Percentiles rank a stretch among this genome's conserved stretches.
Conservation (phyloP, 805 yeast species). For the Maudiozyma bulderi region DNA sequence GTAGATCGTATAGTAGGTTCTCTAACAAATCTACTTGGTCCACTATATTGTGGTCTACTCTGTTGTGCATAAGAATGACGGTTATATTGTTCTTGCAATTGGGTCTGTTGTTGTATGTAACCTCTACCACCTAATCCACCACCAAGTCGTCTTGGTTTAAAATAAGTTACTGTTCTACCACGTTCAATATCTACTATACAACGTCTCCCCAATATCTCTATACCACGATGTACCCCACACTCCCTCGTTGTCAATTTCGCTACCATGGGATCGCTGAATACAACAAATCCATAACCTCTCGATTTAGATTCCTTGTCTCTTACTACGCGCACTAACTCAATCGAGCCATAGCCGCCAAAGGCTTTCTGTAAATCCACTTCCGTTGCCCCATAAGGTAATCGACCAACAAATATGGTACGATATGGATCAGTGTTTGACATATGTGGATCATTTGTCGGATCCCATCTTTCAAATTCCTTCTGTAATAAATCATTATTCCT, state of each 20-base stretch:
- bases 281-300: conserved; percentile 78
- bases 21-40: conserved; percentile 1
- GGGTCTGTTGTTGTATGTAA: not conserved
- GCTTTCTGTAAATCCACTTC: conserved; percentile 60
- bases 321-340: conserved; percentile 54
- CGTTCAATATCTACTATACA: conserved; percentile 66
- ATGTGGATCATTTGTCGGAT: conserved; percentile 49
- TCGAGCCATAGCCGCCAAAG: conserved; percentile 58
- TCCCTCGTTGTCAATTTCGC: conserved; percentile 54
- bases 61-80: not conserved
- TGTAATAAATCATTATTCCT: conserved; percentile 28
- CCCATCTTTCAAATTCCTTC: conserved; percentile 35
- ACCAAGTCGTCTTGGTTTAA: conserved; percentile 71
- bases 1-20: not conserved
- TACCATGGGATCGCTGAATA: conserved; percentile 51
- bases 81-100: not conserved
- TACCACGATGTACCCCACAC: conserved; percentile 38
- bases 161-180: conserved; percentile 52
- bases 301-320: conserved; percentile 46
- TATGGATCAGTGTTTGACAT: conserved; percentile 59
- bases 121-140: conserved; percentile 91
- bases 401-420: conserved; percentile 65
- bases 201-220: conserved; percentile 41
- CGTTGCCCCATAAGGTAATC: conserved; percentile 53
- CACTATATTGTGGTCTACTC: not conserved